These are phyloP conservation scores for Taxillus chinensis DNA, from an alignment of 164 flowering plant genomes.

Conservation along the genomic window DNA sequence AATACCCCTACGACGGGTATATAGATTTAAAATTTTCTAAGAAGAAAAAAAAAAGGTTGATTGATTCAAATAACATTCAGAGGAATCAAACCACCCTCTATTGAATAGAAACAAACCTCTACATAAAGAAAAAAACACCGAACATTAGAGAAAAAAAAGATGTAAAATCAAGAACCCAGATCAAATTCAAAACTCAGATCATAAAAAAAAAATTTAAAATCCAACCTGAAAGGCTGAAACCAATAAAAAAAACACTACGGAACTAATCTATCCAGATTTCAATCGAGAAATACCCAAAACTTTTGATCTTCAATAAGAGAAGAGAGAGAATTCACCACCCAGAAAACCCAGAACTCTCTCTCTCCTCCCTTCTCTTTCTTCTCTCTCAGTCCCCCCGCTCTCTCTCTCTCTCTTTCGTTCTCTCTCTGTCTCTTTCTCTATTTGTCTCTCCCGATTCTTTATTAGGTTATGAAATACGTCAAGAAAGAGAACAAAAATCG, in stretches of 20 bases:
- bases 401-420: background rate
- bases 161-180: conserved; percentile 10
- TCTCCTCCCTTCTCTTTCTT: background rate
- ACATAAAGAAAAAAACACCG: background rate
- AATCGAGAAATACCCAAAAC: background rate
- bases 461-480: background rate
- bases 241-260: background rate
- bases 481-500: background rate
- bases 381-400: background rate
- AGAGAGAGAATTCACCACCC: conserved; percentile 14
- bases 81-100: background rate
- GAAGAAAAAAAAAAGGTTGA: no score
- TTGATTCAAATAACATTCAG: background rate
- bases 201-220: background rate
- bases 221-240: background rate
- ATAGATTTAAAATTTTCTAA: no score
- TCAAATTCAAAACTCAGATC: background rate
- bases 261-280: background rate
- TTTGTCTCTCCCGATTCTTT: background rate
- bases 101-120: background rate
- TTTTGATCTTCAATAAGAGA: conserved; percentile 1
- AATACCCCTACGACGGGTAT: background rate
- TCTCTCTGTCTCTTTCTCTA: background rate
- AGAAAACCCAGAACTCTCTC: background rate
- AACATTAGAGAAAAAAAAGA: conserved; percentile 4